Percentiles rank a stretch among this genome's conserved stretches.
These are phyloP conservation scores for Penicillium rolfsii DNA, from an alignment of 2,329 filamentous ascomycete genomes.

Conservation along the genomic window DNA sequence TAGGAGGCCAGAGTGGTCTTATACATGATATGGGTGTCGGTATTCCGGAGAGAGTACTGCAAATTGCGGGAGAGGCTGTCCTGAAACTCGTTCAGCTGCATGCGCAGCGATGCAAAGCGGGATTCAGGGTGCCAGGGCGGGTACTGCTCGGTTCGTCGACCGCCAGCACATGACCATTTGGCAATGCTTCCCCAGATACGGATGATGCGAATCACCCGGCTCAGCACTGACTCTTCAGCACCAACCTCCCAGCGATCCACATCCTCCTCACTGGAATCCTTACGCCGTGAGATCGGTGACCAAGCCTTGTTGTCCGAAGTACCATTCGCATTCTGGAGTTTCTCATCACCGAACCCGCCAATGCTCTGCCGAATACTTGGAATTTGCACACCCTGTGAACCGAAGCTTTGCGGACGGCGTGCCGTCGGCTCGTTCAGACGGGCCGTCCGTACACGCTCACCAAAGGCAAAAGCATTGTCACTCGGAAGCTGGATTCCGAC, in stretches of 20 bases:
- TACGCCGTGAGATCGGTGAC: constrained; percentile 45
- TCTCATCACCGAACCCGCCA: constrained; percentile 44
- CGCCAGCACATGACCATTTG: constrained; percentile 59
- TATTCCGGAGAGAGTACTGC: constrained; percentile 56
- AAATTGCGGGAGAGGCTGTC: constrained; percentile 56
- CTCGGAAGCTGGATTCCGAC: constrained; percentile 60
- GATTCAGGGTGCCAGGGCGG: constrained; percentile 59
- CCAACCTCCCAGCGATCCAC: constrained; percentile 58
- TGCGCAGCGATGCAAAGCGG: constrained; percentile 52
- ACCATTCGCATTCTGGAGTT: constrained; percentile 37
- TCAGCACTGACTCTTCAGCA: constrained; percentile 56
- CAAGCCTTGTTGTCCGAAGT: constrained; percentile 42
- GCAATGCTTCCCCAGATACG: constrained; percentile 61
- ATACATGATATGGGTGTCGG: constrained; percentile 57
- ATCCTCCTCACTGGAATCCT: constrained; percentile 47
- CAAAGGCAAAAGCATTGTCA: constrained; percentile 59
- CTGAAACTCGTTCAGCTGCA: constrained; percentile 54
- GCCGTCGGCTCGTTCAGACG: constrained; percentile 51
- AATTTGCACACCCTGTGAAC: constrained; percentile 47
- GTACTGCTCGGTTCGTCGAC: constrained; percentile 54
- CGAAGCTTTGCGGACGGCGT: constrained; percentile 44
- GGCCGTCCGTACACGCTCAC: constrained; percentile 57
- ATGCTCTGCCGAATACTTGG: constrained; percentile 48
- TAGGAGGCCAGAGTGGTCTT: constrained; percentile 57
- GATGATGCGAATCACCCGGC: constrained; percentile 58